Percentiles rank a stretch among this genome's conserved stretches.
Evolutionary conservation across 2,329 filamentous ascomycete genomes (phyloP).

Genomic region (Zasmidium angulare): DNA sequence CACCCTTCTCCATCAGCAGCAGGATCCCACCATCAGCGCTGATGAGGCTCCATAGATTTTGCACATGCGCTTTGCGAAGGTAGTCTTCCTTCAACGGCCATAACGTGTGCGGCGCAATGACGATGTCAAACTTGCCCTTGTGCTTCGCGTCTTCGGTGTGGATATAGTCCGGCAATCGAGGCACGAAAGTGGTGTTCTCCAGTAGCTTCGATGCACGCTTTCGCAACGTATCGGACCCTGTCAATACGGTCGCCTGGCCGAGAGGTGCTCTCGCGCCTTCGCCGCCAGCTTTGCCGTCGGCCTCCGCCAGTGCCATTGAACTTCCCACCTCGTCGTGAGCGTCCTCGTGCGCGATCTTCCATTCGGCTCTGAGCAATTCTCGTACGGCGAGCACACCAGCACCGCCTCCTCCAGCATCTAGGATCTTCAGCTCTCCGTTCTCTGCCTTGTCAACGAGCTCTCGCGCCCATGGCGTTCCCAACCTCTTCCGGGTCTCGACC

Average conservation of each 20-base stretch:
- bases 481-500: slow-evolving; percentile 70
- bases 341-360: slow-evolving; percentile 62
- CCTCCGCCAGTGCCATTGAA: slow-evolving; percentile 30
- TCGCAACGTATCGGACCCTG: slow-evolving; percentile 72
- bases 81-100: slow-evolving; percentile 74
- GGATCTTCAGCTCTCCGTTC: slow-evolving; percentile 61
- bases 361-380: slow-evolving; percentile 77
- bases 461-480: slow-evolving; percentile 70
- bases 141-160: slow-evolving; percentile 54
- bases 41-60: slow-evolving; percentile 86
- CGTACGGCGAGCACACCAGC: slow-evolving; percentile 74
- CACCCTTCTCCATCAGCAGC: slow-evolving; percentile 84
- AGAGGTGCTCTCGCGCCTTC: slow-evolving; percentile 51
- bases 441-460: slow-evolving; percentile 56
- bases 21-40: slow-evolving; percentile 83
- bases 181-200: slow-evolving; percentile 87
- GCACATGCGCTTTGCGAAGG: slow-evolving; percentile 72
- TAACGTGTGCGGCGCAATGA: slow-evolving; percentile 83
- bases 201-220: slow-evolving; percentile 74
- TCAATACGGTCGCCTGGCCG: slow-evolving; percentile 78
- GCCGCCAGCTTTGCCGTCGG: slow-evolving; percentile 37
- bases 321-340: slow-evolving; percentile 12
- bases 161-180: slow-evolving; percentile 83
- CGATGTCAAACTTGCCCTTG: slow-evolving; percentile 72
- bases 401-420: slow-evolving; percentile 74